These are phyloP conservation scores for Tricharina praecox DNA, from an alignment of 495 filamentous ascomycete genomes.

Conservation along the genomic window DNA sequence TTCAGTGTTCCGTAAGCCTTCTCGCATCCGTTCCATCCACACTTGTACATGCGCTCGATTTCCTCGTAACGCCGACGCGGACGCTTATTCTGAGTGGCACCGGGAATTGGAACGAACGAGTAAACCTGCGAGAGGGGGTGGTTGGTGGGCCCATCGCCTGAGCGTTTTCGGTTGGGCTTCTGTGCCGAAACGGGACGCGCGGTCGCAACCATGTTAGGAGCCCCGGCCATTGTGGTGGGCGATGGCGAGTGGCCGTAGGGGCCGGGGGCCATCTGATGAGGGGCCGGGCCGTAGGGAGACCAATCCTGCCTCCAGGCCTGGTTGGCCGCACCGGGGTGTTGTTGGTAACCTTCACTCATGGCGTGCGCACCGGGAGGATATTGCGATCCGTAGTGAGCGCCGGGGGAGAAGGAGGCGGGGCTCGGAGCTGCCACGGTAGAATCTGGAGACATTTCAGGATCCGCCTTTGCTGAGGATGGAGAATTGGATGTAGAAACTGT, in stretches of 20 bases:
- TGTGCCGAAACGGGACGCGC: constrained; percentile 11
- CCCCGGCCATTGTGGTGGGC: constrained; percentile 2
- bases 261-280: constrained; percentile 16
- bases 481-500: constrained; percentile 34
- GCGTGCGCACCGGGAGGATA: constrained; percentile 45
- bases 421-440: constrained; percentile 84
- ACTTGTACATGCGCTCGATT: constrained; percentile 99
- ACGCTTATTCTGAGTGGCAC: constrained; percentile 92
- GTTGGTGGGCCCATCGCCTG: constrained; percentile 27
- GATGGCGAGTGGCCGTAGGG: constrained; percentile 10
- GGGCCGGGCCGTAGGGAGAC: constrained; percentile 10
- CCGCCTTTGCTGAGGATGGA: constrained; percentile 63
- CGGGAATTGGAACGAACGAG: constrained; percentile 94
- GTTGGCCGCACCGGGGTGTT: constrained; percentile 10
- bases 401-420: constrained; percentile 53
- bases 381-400: constrained; percentile 57
- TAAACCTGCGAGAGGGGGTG: constrained; percentile 61
- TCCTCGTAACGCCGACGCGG: constrained; percentile 91
- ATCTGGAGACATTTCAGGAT: constrained; percentile 97
- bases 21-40: constrained; percentile 94
- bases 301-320: constrained; percentile 22
- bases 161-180: constrained; percentile 21
- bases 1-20: constrained; percentile 96
- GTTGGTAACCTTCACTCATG: constrained; percentile 23
- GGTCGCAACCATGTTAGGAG: constrained; percentile 9